phyloP scores from a whole-genome alignment of 371 early-diverging fungal genomes.

The Dichotomocladium elegans region DNA sequence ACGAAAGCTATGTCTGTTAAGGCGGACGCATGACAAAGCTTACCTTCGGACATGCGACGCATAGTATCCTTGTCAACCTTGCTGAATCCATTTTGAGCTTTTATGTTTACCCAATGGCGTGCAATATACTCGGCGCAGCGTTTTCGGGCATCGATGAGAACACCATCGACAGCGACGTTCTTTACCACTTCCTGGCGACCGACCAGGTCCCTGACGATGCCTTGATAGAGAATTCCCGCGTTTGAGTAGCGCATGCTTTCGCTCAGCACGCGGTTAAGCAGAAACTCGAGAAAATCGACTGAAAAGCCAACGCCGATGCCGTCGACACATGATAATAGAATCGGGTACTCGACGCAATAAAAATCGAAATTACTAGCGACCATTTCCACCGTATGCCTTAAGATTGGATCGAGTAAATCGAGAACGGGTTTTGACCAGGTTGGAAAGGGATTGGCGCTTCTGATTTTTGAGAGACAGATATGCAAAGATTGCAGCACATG shows the following conservation, averaged over 20 bases:
- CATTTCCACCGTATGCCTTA: conserved; percentile 31
- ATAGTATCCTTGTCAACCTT: conserved; percentile 29
- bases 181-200: conserved; percentile 43
- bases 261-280: conserved; percentile 29
- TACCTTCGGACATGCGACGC: conserved; percentile 34
- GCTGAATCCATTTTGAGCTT: conserved; percentile 30
- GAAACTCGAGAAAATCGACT: conserved; percentile 44
- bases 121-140: conserved; percentile 31
- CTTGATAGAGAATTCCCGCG: conserved; percentile 43
- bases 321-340: conserved; percentile 43
- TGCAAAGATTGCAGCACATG: conserved; percentile 40
- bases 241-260: conserved; percentile 34
- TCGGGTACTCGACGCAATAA: conserved; percentile 46
- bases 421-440: conserved; percentile 37
- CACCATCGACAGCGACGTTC: conserved; percentile 39
- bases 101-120: conserved; percentile 25
- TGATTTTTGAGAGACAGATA: conserved; percentile 33
- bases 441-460: conserved; percentile 36
- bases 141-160: conserved; percentile 25
- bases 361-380: conserved; percentile 38
- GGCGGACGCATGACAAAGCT: not conserved
- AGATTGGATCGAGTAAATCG: conserved; percentile 26
- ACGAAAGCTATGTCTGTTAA: not conserved
- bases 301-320: conserved; percentile 42
- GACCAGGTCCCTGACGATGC: conserved; percentile 38